Percentiles rank a stretch among this genome's conserved stretches.
phyloP scores from a whole-genome alignment of 495 filamentous ascomycete genomes.

The Glarea lozoyensis region DNA sequence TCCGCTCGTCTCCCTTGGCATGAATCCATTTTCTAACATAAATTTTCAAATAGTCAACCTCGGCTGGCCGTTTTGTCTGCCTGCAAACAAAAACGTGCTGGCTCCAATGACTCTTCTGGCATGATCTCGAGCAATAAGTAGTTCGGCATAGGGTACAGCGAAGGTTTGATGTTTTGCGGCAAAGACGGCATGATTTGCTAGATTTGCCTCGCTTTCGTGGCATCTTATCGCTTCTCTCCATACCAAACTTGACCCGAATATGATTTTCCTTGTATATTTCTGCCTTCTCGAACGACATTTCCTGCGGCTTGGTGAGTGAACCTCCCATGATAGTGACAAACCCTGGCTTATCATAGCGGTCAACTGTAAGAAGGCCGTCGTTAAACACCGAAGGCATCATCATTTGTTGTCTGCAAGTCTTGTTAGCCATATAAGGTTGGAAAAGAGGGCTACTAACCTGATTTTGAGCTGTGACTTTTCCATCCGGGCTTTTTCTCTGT shows the following conservation, averaged over 20 bases:
- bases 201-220: not conserved
- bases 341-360: slow-evolving; percentile 9
- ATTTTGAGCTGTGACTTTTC: slow-evolving; percentile 9
- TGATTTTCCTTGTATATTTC: slow-evolving; percentile 12
- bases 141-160: slow-evolving; percentile 2
- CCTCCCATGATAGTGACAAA: slow-evolving; percentile 4
- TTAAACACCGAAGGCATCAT: slow-evolving; percentile 1
- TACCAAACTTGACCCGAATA: slow-evolving; percentile 8
- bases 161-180: slow-evolving; percentile 4
- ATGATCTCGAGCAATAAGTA: slow-evolving; percentile 4
- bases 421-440: slow-evolving; percentile 2
- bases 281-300: slow-evolving; percentile 10
- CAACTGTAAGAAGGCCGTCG: slow-evolving; percentile 2
- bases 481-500: slow-evolving; percentile 9
- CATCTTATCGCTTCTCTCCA: slow-evolving; percentile 8
- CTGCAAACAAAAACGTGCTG: slow-evolving; percentile 6
- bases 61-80: slow-evolving; percentile 2
- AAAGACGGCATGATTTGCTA: slow-evolving; percentile 2
- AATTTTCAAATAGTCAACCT: slow-evolving; percentile 9
- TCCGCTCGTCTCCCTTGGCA: slow-evolving; percentile 2
- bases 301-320: slow-evolving; percentile 4
- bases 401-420: slow-evolving; percentile 5
- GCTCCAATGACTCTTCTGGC: slow-evolving; percentile 7
- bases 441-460: slow-evolving; percentile 1
- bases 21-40: slow-evolving; percentile 3